Evolutionary conservation across 495 filamentous ascomycete genomes (phyloP), one percentile per base, ranked within the genome.

Genomic region (Annulohypoxylon moriforme): DNA sequence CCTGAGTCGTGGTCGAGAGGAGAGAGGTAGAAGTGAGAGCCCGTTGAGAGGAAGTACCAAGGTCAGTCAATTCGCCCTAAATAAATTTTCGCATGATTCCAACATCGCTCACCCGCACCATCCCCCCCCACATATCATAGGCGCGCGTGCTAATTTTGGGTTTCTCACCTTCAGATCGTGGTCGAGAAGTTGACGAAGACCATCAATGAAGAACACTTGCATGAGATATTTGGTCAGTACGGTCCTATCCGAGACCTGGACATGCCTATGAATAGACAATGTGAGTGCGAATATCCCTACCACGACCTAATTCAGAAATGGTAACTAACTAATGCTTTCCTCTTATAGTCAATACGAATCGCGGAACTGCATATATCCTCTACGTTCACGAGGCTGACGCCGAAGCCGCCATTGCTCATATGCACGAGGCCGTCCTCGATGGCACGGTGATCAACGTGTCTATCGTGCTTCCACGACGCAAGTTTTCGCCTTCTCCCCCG

Each of bases 401-500:
- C 36, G 93, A 97, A 75, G 84, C 89, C 16, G 96, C 96, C 24
- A 96, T 99, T 71, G 89, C 94, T 49, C 92, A 97, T 76, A 98
- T 99, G 96, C 96, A 99, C 78, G 96, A 99, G 84, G 93, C 93
- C 13, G 93, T 98, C 71, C 82, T 99, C 46, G 96, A 99, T 81
- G 96, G 96, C 40, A 87, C 91, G 14, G 81, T 90, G 18, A 90
- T 99, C 78, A 92, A 90, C 72, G 96, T 99, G 25, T 97, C 94
- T 59, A 97, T 98, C 70, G 94, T 98, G 24, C 84, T 98, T 24
- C 95, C 95, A 1, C 91, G 93, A 56, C 91, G 93, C 64, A 85
- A 88, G 72, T 77, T 89, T 67, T 85, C 87, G 9, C 81, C 84
- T 20, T 75, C 81, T 31, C 82, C 87, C 16, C 83, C 87, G 5